These are phyloP conservation scores for Lachnellula cervina DNA, from an alignment of 2,329 filamentous ascomycete genomes.

Conservation along the genomic window DNA sequence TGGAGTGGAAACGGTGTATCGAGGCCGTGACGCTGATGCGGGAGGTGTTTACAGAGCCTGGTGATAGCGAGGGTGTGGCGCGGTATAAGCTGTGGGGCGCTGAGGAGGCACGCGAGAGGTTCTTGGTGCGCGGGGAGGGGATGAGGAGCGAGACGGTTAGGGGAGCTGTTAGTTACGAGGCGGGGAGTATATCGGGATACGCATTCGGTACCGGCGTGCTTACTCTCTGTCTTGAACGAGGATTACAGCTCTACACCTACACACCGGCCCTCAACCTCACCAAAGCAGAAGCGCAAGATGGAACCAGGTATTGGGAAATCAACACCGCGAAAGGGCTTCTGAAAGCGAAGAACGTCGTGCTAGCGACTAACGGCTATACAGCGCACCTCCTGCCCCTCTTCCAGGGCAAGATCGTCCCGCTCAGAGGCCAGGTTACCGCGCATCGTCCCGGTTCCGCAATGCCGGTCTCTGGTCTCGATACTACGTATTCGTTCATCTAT, in stretches of 20 bases:
- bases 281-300: constrained; percentile 4
- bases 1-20: constrained; percentile 21
- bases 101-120: constrained; percentile 39
- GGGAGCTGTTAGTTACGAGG: constrained; percentile 29
- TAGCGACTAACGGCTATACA: constrained; percentile 52
- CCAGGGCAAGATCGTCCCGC: constrained; percentile 40
- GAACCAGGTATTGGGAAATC: constrained; percentile 34
- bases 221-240: constrained; percentile 21
- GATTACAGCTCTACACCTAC: constrained; percentile 26
- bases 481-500: constrained; percentile 50
- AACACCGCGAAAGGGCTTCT: constrained; percentile 41
- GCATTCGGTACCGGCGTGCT: constrained; percentile 24
- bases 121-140: constrained; percentile 30
- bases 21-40: constrained; percentile 40
- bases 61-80: constrained; percentile 37
- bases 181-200: constrained; percentile 37
- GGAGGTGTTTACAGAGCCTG: constrained; percentile 35
- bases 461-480: constrained; percentile 20
- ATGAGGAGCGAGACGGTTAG: constrained; percentile 8
- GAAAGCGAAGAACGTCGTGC: constrained; percentile 39
- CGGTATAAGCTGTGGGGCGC: constrained; percentile 41
- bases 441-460: constrained; percentile 32
- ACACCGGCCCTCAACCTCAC: constrained; percentile 21
- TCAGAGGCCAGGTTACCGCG: constrained; percentile 47
- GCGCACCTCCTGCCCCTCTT: constrained; percentile 40